Evolutionary conservation across 2,329 filamentous ascomycete species (phyloP), one percentile per base, ranked within the genome.

Genomic region (Cadophora malorum): DNA sequence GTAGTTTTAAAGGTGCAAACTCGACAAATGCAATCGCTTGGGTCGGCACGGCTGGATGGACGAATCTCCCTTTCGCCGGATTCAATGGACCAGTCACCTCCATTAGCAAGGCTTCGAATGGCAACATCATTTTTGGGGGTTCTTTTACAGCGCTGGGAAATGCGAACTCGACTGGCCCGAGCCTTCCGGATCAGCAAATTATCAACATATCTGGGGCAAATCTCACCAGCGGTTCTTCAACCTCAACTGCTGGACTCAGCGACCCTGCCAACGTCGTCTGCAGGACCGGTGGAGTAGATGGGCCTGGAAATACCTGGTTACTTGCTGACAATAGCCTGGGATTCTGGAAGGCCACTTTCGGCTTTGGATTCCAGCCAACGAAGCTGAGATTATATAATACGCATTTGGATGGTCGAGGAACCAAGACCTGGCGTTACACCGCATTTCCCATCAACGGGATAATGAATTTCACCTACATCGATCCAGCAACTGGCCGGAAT

Each of bases 21-120:
- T 96, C 94, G 7, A 93, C 91, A 31, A 98, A 99, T 78, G 96
- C 95, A 6, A 90, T 97, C 73, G 87, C 91, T 14, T 98, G 93
- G 93, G 83, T 86, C 28, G 83, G 83, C 31, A 86, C 83, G 10
- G 82, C 88, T 35, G 88, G 87, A 60, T 97, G 92, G 90, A 86
- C 86, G 23, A 91, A 93, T 75, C 81, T 99, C 66, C 91, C 95
- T 2, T 99, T 99, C 81, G 89, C 90, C 50, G 96, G 96, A 25
- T 97, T 99, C 81, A 98, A 98, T 80, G 94, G 94, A 31, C 93
- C 93, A 1, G 94, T 99, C 63, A 88, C 88, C 70, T 91, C 94
- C 47, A 98, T 99, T 73, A 85, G 89, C 62, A 94, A 93, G 80
- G 88, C 90, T 23, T 84, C 90, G 1, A 91, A 93, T 74, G 92